A percentile compares a stretch with the other conserved stretches of the same genome.
phyloP scores from a whole-genome alignment of 1,284 basidiomycete species.

The Moesziomyces sp. region DNA sequence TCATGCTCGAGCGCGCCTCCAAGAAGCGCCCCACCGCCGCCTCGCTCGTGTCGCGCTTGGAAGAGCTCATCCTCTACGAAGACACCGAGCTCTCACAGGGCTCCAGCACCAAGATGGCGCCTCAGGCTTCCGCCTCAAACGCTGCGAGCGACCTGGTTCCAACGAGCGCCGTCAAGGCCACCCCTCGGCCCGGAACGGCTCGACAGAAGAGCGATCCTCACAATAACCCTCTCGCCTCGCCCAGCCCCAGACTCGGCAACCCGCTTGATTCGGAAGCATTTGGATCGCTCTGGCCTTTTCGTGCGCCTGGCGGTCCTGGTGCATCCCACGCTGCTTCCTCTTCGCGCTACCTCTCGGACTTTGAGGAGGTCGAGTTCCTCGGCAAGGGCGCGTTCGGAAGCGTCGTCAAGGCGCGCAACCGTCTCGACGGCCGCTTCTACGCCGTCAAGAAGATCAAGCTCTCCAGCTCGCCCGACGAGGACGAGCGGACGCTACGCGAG shows the following conservation, averaged over 20 bases:
- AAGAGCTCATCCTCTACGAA: conserved; percentile 57
- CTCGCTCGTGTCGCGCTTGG: conserved; percentile 45
- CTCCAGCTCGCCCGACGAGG: conserved; percentile 77
- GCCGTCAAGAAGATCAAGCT: conserved; percentile 91
- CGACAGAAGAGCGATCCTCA: conserved; percentile 22
- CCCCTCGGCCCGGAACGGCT: conserved; percentile 23
- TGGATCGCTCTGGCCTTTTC: conserved; percentile 63
- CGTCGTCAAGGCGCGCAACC: conserved; percentile 91
- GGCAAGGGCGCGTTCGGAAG: conserved; percentile 93
- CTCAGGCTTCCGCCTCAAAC: conserved; percentile 7
- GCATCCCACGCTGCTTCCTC: conserved; percentile 22
- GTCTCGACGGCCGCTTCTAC: conserved; percentile 70
- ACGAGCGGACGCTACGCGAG: conserved; percentile 88
- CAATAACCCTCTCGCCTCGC: conserved; percentile 6
- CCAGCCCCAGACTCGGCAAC: conserved; percentile 13
- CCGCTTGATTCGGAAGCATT: conserved; percentile 13
- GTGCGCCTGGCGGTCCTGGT: conserved; percentile 25
- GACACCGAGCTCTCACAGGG: conserved; percentile 42
- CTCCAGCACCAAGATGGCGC: conserved; percentile 28
- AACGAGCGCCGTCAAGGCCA: conserved; percentile 16
- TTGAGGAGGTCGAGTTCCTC: conserved; percentile 67
- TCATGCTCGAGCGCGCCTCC: conserved; percentile 58
- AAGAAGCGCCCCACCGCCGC: conserved; percentile 49
- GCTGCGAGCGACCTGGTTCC: conserved; percentile 2
- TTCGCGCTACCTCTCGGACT: conserved; percentile 66